phyloP scores from a whole-genome alignment of 768 basidiomycete species.

The Podaxis sp. region DNA sequence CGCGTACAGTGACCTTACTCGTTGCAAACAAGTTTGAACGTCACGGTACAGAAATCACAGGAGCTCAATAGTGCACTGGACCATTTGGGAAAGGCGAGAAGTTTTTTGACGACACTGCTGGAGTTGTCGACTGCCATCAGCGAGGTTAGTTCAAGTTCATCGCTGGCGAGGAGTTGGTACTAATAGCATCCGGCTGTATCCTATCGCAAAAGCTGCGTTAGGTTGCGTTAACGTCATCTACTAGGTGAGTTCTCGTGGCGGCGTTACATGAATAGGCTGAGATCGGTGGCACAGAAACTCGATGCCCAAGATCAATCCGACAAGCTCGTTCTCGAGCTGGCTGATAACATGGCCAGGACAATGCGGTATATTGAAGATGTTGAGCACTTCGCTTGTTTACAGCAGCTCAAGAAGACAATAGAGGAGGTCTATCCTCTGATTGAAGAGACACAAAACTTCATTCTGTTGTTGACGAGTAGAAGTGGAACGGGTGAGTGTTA shows the following conservation, averaged over 20 bases:
- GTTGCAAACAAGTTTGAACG: slow-evolving; percentile 7
- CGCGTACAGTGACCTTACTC: not conserved
- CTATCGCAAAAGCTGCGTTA: slow-evolving; percentile 19
- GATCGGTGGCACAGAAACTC: slow-evolving; percentile 9
- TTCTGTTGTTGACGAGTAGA: slow-evolving; percentile 13
- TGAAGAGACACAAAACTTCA: slow-evolving; percentile 21
- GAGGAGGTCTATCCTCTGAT: slow-evolving; percentile 20
- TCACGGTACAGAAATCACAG: slow-evolving; percentile 10
- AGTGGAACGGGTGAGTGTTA: slow-evolving; percentile 7
- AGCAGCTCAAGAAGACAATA: slow-evolving; percentile 18
- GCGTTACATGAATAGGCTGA: not conserved
- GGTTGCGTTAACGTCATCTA: slow-evolving; percentile 18
- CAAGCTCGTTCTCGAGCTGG: slow-evolving; percentile 14
- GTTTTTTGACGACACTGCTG: slow-evolving; percentile 14
- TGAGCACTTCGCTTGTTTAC: slow-evolving; percentile 18
- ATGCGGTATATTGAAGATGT: slow-evolving; percentile 20
- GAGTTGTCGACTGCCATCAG: slow-evolving; percentile 13
- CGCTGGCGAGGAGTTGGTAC: not conserved
- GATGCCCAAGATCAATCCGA: slow-evolving; percentile 15
- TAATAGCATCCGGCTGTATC: slow-evolving; percentile 9
- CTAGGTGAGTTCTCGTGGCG: slow-evolving; percentile 5
- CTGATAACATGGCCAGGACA: slow-evolving; percentile 18
- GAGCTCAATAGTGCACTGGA: slow-evolving; percentile 15
- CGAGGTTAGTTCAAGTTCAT: slow-evolving; percentile 12
- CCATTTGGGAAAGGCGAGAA: slow-evolving; percentile 12